A percentile compares a stretch with the other conserved stretches of the same genome.
Evolutionary conservation across 1,284 basidiomycete species (phyloP).

Genomic region (Kwoniella shivajii): DNA sequence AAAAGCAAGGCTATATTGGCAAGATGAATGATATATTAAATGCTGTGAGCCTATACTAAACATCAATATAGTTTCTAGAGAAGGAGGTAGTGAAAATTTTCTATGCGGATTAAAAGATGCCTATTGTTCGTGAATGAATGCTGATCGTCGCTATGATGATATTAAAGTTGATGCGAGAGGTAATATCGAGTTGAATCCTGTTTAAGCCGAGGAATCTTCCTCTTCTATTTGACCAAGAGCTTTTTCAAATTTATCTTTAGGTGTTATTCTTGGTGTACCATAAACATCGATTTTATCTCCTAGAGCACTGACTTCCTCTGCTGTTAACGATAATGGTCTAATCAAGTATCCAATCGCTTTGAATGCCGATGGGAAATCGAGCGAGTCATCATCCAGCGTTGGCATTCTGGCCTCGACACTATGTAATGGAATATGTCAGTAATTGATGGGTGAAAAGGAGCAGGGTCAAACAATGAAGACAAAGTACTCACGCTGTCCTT

Average conservation of each 20-base stretch:
- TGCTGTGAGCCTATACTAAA: too few species aligned
- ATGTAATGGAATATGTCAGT: constrained; percentile 2
- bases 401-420: constrained; percentile 70
- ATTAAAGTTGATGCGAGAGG: background rate
- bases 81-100: too few species aligned
- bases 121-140: too few species aligned
- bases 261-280: constrained; percentile 45
- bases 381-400: constrained; percentile 78
- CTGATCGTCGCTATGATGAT: background rate
- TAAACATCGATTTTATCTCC: constrained; percentile 44
- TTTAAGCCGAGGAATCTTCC: constrained; percentile 29
- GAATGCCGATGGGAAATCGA: constrained; percentile 86
- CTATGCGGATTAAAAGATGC: too few species aligned
- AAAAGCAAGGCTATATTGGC: too few species aligned
- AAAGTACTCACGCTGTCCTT: constrained; percentile 58
- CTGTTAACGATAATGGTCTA: constrained; percentile 63
- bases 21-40: too few species aligned
- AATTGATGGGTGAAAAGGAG: background rate
- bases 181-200: background rate
- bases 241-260: constrained; percentile 46
- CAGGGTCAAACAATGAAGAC: background rate
- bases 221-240: constrained; percentile 43
- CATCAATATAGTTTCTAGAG: too few species aligned
- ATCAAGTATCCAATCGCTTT: constrained; percentile 73
- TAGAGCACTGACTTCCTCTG: constrained; percentile 62